Conservation (phyloP, 805 yeast genomes). For the Ascoidea tarda region DNA sequence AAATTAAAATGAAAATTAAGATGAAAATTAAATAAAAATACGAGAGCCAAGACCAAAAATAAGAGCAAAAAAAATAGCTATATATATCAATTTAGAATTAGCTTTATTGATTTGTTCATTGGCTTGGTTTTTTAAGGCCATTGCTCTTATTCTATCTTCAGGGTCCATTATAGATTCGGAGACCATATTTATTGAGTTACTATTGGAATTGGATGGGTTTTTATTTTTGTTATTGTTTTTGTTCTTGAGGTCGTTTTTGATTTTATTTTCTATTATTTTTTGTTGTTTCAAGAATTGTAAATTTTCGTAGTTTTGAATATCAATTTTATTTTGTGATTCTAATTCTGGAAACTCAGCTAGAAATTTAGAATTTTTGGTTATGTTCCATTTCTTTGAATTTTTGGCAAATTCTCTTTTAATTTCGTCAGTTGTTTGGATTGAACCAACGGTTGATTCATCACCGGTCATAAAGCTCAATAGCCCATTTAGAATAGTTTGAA, state of each 20-base stretch:
- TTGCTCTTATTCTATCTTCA: constrained; percentile 53
- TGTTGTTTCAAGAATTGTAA: constrained; percentile 5
- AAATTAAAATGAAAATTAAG: no score
- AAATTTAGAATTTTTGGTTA: constrained; percentile 42
- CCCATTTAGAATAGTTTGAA: constrained; percentile 77
- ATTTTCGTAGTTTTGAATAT: constrained; percentile 15
- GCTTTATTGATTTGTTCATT: neutral
- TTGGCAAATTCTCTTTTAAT: constrained; percentile 43
- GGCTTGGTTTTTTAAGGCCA: constrained; percentile 6
- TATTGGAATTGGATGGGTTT: constrained; percentile 15
- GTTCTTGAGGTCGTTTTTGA: neutral
- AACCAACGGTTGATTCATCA: constrained; percentile 73
- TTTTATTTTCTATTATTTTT: constrained; percentile 1
- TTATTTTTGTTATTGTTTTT: constrained; percentile 2
- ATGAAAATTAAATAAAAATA: no score
- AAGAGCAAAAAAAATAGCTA: neutral
- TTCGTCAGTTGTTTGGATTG: constrained; percentile 48
- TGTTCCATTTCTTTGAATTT: constrained; percentile 48
- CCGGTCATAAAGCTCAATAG: constrained; percentile 87
- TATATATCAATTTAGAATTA: neutral
- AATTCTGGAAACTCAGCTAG: constrained; percentile 56
- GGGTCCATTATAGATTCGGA: constrained; percentile 37
- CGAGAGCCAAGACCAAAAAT: neutral
- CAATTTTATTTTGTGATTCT: constrained; percentile 20
- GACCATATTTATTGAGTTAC: constrained; percentile 17